These are phyloP conservation scores for Dissophora globulifera DNA, from an alignment of 192 early-diverging fungal genomes.

Conservation along the genomic window DNA sequence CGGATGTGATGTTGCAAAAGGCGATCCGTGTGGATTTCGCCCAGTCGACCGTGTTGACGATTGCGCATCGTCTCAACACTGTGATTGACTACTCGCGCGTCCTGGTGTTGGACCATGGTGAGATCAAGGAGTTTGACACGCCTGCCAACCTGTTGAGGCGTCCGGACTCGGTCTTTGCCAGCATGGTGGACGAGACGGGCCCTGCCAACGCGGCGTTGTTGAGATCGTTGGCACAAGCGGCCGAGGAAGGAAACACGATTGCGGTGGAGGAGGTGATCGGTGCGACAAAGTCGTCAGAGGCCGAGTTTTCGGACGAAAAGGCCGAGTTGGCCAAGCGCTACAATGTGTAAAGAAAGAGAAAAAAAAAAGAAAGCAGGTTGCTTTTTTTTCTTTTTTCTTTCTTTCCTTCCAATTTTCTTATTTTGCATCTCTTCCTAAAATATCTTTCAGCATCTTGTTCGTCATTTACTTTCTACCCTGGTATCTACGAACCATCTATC, in stretches of 20 bases:
- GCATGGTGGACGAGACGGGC: constrained; percentile 78
- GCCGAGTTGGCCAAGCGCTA: constrained; percentile 11
- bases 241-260: constrained; percentile 28
- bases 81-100: constrained; percentile 57
- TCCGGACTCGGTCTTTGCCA: constrained; percentile 58
- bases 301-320: constrained; percentile 13
- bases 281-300: constrained; percentile 11
- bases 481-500: no score
- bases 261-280: constrained; percentile 27
- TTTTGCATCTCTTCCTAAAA: no score
- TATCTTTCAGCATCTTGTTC: no score
- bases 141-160: constrained; percentile 61
- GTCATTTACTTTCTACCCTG: no score
- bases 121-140: constrained; percentile 61
- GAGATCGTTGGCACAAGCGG: constrained; percentile 56
- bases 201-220: constrained; percentile 67
- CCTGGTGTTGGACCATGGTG: constrained; percentile 56
- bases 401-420: no score
- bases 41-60: constrained; percentile 66
- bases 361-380: not conserved
- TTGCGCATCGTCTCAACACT: constrained; percentile 70
- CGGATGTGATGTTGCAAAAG: constrained; percentile 73
- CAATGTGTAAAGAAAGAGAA: constrained; percentile 4
- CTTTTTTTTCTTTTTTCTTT: no score
- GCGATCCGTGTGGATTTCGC: constrained; percentile 65